Evolutionary conservation across 192 early-diverging fungal genomes (phyloP).

Genomic region (Linnemannia schmuckeri): DNA sequence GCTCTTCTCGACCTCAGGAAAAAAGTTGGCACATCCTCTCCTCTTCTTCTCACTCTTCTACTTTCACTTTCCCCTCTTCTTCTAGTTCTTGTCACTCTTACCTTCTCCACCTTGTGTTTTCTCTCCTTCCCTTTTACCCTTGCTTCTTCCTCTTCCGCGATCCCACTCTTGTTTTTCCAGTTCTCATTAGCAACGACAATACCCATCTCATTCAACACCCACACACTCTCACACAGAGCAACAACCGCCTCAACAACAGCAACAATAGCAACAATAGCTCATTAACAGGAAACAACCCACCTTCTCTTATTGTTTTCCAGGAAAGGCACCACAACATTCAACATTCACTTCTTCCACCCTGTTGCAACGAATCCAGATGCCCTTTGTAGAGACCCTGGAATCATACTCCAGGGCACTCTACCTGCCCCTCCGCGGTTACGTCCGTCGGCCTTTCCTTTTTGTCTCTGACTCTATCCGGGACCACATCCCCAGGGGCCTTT

Average conservation of each 20-base stretch:
- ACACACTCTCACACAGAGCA: neutral
- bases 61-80: neutral
- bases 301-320: neutral
- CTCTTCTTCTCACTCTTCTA: neutral
- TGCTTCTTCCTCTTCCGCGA: neutral
- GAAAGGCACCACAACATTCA: neutral
- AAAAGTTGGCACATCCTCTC: too few relatives aligned
- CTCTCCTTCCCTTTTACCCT: neutral
- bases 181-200: neutral
- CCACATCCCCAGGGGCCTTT: slow-evolving; percentile 29
- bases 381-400: slow-evolving; percentile 59
- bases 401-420: slow-evolving; percentile 59
- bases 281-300: neutral
- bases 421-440: slow-evolving; percentile 47
- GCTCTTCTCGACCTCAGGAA: too few relatives aligned
- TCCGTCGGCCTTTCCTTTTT: slow-evolving; percentile 50
- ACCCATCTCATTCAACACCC: neutral
- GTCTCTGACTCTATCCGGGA: slow-evolving; percentile 49
- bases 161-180: neutral
- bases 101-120: neutral
- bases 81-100: neutral
- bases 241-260: neutral
- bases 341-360: slow-evolving; percentile 16
- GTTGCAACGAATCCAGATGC: slow-evolving; percentile 59
- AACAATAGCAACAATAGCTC: too few relatives aligned